These are phyloP conservation scores for Umbelopsis sp. DNA, from an alignment of 192 early-diverging fungal genomes.

Conservation along the genomic window DNA sequence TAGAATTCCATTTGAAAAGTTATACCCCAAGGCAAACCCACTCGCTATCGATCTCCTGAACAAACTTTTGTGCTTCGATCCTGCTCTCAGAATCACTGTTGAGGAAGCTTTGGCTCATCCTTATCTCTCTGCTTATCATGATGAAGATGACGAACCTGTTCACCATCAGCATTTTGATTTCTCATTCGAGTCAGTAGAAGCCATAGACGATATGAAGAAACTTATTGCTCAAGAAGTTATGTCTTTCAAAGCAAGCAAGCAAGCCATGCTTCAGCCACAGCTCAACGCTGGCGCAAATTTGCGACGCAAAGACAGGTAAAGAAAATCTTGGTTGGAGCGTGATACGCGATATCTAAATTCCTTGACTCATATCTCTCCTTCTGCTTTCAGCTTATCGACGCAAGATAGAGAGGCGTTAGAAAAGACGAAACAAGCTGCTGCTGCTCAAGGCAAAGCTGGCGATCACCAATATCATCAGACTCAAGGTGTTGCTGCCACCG, in stretches of 20 bases:
- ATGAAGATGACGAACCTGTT: constrained; percentile 82
- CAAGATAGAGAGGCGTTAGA: constrained; percentile 43
- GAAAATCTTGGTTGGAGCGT: not conserved
- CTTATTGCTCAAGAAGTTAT: constrained; percentile 82
- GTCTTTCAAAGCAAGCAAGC: constrained; percentile 72
- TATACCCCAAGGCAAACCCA: constrained; percentile 73
- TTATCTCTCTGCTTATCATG: constrained; percentile 93
- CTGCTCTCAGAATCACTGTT: constrained; percentile 87
- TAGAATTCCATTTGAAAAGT: constrained; percentile 81
- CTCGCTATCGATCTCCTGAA: constrained; percentile 87
- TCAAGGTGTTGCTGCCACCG: constrained; percentile 27
- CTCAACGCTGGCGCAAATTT: constrained; percentile 39
- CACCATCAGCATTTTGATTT: constrained; percentile 80
- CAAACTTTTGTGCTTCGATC: constrained; percentile 90
- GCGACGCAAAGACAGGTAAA: constrained; percentile 44
- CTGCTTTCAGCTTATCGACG: constrained; percentile 27
- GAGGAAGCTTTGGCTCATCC: constrained; percentile 92
- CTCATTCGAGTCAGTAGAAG: constrained; percentile 76
- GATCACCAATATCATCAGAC: constrained; percentile 7
- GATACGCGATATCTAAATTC: not conserved
- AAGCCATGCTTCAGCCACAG: constrained; percentile 40
- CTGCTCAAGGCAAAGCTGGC: constrained; percentile 27
- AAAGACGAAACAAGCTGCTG: constrained; percentile 32
- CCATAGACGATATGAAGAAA: constrained; percentile 79
- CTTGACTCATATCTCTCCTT: not conserved